These are phyloP conservation scores for Exophiala mesophila DNA, from an alignment of 2,329 filamentous ascomycete species.

Conservation along the genomic window DNA sequence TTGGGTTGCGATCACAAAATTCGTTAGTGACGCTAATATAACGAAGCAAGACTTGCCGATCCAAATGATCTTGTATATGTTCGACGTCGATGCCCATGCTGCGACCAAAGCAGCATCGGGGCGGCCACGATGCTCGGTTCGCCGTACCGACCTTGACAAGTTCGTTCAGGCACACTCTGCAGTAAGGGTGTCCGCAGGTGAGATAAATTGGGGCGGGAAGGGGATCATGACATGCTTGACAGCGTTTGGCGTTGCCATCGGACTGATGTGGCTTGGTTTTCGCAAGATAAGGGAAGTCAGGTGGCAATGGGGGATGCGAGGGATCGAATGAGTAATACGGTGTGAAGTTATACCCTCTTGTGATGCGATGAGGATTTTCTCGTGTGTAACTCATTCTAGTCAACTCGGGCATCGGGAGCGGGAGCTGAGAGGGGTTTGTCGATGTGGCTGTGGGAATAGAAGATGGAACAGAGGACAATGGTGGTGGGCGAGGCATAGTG, in stretches of 20 bases:
- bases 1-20: constrained; percentile 5
- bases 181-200: constrained; percentile 12
- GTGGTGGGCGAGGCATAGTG: too few species aligned
- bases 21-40: constrained; percentile 9
- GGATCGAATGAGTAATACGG: too few species aligned
- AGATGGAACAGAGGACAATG: too few species aligned
- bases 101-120: constrained; percentile 9
- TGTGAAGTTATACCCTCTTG: too few species aligned
- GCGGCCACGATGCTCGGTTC: constrained; percentile 11
- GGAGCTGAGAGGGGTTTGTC: background rate
- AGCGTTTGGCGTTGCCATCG: too few species aligned
- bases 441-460: too few species aligned
- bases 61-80: constrained; percentile 5
- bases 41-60: constrained; percentile 5
- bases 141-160: constrained; percentile 4
- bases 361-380: too few species aligned
- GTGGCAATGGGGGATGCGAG: too few species aligned
- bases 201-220: constrained; percentile 2
- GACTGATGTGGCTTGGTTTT: too few species aligned
- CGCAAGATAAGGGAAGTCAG: too few species aligned
- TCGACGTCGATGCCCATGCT: constrained; percentile 5
- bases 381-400: too few species aligned
- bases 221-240: constrained; percentile 7
- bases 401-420: too few species aligned
- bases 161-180: constrained; percentile 10